Evolutionary conservation across 2,329 filamentous ascomycete species (phyloP), one percentile per base, ranked within the genome.

Genomic region (Fusarium drepaniforme): DNA sequence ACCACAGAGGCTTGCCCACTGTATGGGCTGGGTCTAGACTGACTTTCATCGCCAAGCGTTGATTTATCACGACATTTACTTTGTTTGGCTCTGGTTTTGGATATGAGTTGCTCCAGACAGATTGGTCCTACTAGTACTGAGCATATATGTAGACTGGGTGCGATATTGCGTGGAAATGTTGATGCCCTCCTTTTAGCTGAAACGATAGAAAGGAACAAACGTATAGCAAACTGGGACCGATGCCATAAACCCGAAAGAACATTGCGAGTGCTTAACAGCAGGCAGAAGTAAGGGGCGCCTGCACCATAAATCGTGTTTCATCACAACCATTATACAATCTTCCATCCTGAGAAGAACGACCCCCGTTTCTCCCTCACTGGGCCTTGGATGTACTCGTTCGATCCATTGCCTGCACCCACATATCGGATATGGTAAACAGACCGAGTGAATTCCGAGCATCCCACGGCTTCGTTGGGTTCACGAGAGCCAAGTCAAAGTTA

Each of bases 361-460:
- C 25, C 6, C 25, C 25, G 25, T 28, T 28, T 28, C 25, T 28
- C 25, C 25, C 25, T 28, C 25, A 28, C 25, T 33, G 30, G 30
- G 30, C 30, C 30, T 33, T 12, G 25, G 25, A 28, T 28, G 25
- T 28, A 28, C 25, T 28, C 25, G 25, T 30, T n/a, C 25, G 25
- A 28, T 71, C 74, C 68, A 57, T 80, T 6, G 82, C 76, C 46
- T 82, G 80, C 33, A 82, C 77, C 81, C 80, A 82, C 80, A 82
- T 81, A 30, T 81, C 79, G 1, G 78, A 79, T 30, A 81, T 81
- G 3, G 75, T 62, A 46, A 81, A 81, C 11, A 82, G 57, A 3
- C 81, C 81, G 12, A 80, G 63, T 8, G 61, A 67, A 28, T 82
- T 80, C 8, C 68, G 46, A 5, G 76, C 67, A 9, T 73, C 72